These are phyloP conservation scores for Trichosporon faecale DNA, from an alignment of 1,284 basidiomycete species.

Conservation along the genomic window DNA sequence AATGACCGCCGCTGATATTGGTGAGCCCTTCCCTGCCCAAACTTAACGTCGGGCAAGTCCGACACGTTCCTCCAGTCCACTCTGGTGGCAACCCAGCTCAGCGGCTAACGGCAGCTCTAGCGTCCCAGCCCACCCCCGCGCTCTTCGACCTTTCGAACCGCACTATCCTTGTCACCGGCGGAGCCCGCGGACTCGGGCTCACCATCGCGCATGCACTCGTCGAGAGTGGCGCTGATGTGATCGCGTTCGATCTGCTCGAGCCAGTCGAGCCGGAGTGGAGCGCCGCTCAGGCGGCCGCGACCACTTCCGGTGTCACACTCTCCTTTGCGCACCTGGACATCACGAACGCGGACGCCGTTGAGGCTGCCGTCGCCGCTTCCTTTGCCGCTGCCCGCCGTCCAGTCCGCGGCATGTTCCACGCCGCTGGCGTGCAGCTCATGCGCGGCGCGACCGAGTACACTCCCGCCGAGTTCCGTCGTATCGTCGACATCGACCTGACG, in stretches of 20 bases:
- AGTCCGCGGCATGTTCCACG: slow-evolving; percentile 58
- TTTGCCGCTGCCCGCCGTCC: slow-evolving; percentile 62
- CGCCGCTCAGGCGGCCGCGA: slow-evolving; percentile 59
- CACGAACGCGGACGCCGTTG: slow-evolving; percentile 60
- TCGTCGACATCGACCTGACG: slow-evolving; percentile 68
- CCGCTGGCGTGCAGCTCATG: slow-evolving; percentile 67
- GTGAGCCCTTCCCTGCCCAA: neutral
- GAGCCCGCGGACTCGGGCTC: slow-evolving; percentile 71
- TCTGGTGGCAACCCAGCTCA: neutral
- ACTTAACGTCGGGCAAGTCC: neutral
- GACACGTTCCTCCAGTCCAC: neutral
- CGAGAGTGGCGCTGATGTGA: slow-evolving; percentile 73
- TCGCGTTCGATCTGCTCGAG: slow-evolving; percentile 67
- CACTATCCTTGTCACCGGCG: slow-evolving; percentile 73
- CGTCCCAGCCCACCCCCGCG: slow-evolving; percentile 9
- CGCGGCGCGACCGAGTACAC: slow-evolving; percentile 67
- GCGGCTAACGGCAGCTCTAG: neutral
- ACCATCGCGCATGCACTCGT: slow-evolving; percentile 71
- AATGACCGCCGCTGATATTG: slow-evolving; percentile 1
- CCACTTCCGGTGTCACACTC: slow-evolving; percentile 54
- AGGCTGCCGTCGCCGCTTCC: slow-evolving; percentile 60
- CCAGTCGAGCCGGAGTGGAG: slow-evolving; percentile 64
- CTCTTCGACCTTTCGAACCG: slow-evolving; percentile 65
- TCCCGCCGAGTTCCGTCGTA: slow-evolving; percentile 65
- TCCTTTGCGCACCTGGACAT: slow-evolving; percentile 66